Evolutionary conservation across 805 yeast genomes (phyloP).

Genomic region (Isabelozyma gotoi): DNA sequence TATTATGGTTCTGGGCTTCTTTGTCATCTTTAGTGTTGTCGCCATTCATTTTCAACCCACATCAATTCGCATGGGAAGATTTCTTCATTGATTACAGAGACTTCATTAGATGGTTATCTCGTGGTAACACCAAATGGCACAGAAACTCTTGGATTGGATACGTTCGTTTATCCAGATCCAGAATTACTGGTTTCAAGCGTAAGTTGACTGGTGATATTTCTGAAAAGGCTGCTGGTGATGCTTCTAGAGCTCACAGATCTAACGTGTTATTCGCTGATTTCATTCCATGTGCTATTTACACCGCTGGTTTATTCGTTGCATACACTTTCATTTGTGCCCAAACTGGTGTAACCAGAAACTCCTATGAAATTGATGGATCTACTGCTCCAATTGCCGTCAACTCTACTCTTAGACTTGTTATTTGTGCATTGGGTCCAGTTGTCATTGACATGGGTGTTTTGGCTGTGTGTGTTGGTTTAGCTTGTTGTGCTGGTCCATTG

Average conservation of each 20-base stretch:
- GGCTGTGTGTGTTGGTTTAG: slow-evolving; percentile 71
- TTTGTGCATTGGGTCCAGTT: slow-evolving; percentile 88
- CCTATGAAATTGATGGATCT: slow-evolving; percentile 28
- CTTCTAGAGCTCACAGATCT: slow-evolving; percentile 72
- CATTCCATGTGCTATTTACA: slow-evolving; percentile 66
- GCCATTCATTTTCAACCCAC: slow-evolving; percentile 96
- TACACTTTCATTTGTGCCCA: slow-evolving; percentile 82
- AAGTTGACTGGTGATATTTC: slow-evolving; percentile 64
- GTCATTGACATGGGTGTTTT: slow-evolving; percentile 86
- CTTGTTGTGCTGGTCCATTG: slow-evolving; percentile 97
- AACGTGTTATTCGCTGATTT: slow-evolving; percentile 82
- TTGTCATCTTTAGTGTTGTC: slow-evolving; percentile 83
- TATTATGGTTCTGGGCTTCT: slow-evolving; percentile 97
- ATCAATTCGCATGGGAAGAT: slow-evolving; percentile 95
- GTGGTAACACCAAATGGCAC: slow-evolving; percentile 88
- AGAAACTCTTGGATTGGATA: slow-evolving; percentile 89
- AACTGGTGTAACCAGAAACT: slow-evolving; percentile 64
- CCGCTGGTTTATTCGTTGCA: slow-evolving; percentile 72
- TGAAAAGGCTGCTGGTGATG: slow-evolving; percentile 68
- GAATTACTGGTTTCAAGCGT: slow-evolving; percentile 88
- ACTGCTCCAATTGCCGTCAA: slow-evolving; percentile 52
- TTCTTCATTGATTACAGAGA: slow-evolving; percentile 96
- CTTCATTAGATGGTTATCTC: slow-evolving; percentile 85
- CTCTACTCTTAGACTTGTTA: slow-evolving; percentile 67
- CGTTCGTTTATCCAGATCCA: slow-evolving; percentile 76